phyloP scores from a whole-genome alignment of 495 filamentous ascomycete species.

The Cetradonia linearis region DNA sequence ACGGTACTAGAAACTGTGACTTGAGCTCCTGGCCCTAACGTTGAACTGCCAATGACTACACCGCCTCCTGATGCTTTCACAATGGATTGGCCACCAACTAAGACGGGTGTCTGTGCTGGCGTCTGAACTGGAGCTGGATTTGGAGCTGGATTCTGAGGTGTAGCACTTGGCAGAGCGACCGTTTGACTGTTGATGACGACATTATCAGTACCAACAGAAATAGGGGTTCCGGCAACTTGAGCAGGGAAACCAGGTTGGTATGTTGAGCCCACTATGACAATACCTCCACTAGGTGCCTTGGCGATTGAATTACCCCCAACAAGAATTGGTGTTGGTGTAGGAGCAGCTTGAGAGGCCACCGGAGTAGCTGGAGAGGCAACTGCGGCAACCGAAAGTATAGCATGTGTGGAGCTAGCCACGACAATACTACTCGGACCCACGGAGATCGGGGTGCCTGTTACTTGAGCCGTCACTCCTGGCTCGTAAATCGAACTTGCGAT shows the following conservation, averaged over 20 bases:
- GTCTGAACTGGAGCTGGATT: background rate
- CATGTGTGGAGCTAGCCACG: background rate
- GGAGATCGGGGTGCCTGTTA: background rate
- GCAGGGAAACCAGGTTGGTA: conserved; percentile 1
- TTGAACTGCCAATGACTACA: conserved; percentile 5
- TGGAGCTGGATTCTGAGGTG: background rate
- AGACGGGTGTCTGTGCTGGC: background rate
- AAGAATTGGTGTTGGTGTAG: conserved; percentile 3
- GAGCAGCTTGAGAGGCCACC: background rate
- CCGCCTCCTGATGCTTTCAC: conserved; percentile 5
- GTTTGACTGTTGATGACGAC: background rate
- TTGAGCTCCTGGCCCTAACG: background rate
- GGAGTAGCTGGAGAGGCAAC: background rate
- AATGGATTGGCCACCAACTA: conserved; percentile 2
- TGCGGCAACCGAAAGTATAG: background rate
- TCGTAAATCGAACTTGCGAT: background rate
- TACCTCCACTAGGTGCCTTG: conserved; percentile 1
- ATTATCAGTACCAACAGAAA: conserved; percentile 7
- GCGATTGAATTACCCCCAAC: background rate
- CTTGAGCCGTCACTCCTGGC: background rate
- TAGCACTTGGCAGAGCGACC: background rate
- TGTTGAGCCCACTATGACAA: conserved; percentile 3
- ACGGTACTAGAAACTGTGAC: background rate
- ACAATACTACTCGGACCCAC: background rate
- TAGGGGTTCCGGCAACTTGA: background rate